These are phyloP conservation scores for Kodamaea sp. DNA, from an alignment of 1,139 yeast genomes.

Conservation along the genomic window DNA sequence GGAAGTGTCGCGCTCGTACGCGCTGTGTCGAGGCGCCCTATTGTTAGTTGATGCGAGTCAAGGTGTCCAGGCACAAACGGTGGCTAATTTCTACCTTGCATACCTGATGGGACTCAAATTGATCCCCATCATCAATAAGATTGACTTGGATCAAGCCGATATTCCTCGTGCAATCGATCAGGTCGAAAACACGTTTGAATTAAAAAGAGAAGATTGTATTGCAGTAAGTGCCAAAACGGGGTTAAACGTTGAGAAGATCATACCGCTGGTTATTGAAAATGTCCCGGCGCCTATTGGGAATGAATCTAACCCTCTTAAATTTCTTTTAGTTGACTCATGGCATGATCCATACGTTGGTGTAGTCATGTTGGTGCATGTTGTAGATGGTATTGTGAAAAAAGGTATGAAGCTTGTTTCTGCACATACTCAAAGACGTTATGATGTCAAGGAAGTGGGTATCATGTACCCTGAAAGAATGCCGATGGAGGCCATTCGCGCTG, in stretches of 20 bases:
- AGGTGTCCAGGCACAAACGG: constrained; percentile 97
- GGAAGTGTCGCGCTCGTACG: constrained; percentile 90
- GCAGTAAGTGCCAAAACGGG: constrained; percentile 95
- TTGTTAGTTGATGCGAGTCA: constrained; percentile 90
- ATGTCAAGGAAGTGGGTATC: constrained; percentile 88
- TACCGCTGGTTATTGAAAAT: constrained; percentile 75
- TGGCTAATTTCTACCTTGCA: constrained; percentile 90
- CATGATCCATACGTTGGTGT: constrained; percentile 92
- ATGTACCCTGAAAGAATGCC: constrained; percentile 87
- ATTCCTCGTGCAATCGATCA: constrained; percentile 78
- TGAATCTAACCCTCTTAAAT: constrained; percentile 56
- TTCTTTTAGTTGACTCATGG: constrained; percentile 93
- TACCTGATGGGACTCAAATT: constrained; percentile 78
- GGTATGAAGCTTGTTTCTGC: constrained; percentile 78
- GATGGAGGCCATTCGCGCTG: constrained; percentile 64
- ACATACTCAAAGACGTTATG: constrained; percentile 72
- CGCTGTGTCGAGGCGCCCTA: constrained; percentile 94
- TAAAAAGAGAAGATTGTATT: constrained; percentile 69
- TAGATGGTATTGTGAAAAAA: constrained; percentile 71
- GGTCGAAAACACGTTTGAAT: constrained; percentile 77
- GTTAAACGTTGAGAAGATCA: constrained; percentile 62
- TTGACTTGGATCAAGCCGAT: constrained; percentile 87
- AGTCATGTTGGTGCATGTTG: constrained; percentile 79
- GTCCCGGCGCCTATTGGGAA: constrained; percentile 72
- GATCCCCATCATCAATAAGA: constrained; percentile 87